Base-by-base conservation (phyloP, 2,329 filamentous ascomycete species). In the Zymoseptoria ardabiliae region DNA sequence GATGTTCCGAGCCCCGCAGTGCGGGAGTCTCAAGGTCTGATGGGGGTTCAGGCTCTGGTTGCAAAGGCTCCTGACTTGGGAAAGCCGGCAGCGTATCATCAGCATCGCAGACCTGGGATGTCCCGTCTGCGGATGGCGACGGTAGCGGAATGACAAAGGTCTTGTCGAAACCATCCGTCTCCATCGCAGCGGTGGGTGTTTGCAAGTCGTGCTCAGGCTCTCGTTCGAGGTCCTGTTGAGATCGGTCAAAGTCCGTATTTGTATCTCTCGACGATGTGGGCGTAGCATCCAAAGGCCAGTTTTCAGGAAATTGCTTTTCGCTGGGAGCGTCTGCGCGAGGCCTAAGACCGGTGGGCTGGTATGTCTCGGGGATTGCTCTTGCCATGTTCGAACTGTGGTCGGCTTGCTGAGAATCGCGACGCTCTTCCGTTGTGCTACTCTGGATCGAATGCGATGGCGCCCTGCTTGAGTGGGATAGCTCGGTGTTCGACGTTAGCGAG, bases 71-170 rank as follows among this genome's bases (percentile, higher is more conserved):
- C 17, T 45, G 13, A n/a, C 11, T 45, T 45, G 35, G 17, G 2
- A 13, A 45, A n/a, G 2, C n/a, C 17, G 35, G 35, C 35, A 4
- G 17, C 17, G 4, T 5, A 45, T n/a, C 17, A 2, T 45, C 25
- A 5, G 25, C 51, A n/a, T 49, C 58, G 19, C 17, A 45, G 41
- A 62, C 25, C 11, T 50, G 53, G 5, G 56, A 58, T 9, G 19
- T 41, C 17, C 55, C 59, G 9, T 57, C 52, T 30, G 28, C n/a
- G 4, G 55, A 49, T 6, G 58, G 52, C 28, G 45, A 50, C 4
- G 69, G 71, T 9, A 73, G 56, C 54, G 65, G 70, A 28, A 69
- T 62, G 8, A 74, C 67, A 56, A 73, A 73, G 57, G 69, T 67
- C 21, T 63, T 65, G 25, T 74, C 67, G 48, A 73, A 74, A 8